phyloP scores from a whole-genome alignment of 495 filamentous ascomycete genomes.

The Penicillium cataractarum region DNA sequence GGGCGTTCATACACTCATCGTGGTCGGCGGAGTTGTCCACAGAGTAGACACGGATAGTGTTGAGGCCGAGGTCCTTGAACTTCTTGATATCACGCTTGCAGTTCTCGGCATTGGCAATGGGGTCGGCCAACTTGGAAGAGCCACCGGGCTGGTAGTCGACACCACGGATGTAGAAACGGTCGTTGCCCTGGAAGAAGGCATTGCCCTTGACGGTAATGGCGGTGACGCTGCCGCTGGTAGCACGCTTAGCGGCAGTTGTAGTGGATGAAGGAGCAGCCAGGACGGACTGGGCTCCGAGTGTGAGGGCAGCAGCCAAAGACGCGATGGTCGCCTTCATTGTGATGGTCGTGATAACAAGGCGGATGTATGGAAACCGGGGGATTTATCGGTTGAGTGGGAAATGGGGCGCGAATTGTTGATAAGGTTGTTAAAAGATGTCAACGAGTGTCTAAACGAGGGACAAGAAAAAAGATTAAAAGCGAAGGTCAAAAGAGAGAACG shows the following conservation, averaged over 20 bases:
- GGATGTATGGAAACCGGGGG: neutral
- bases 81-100: conserved; percentile 84
- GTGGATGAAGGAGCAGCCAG: conserved; percentile 55
- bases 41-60: conserved; percentile 91
- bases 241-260: conserved; percentile 30
- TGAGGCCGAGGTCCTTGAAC: conserved; percentile 85
- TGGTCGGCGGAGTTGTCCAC: conserved; percentile 86
- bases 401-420: neutral
- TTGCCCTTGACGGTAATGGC: conserved; percentile 63
- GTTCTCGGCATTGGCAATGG: conserved; percentile 67
- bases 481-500: conserved; percentile 28
- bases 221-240: conserved; percentile 47
- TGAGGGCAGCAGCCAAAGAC: conserved; percentile 58
- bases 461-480: conserved; percentile 18
- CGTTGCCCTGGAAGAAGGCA: conserved; percentile 83
- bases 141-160: conserved; percentile 97
- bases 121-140: conserved; percentile 75
- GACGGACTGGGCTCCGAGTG: conserved; percentile 49
- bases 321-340: conserved; percentile 61
- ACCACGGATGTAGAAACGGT: conserved; percentile 91
- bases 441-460: conserved; percentile 29
- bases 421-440: neutral
- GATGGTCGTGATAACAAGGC: neutral
- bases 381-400: conserved; percentile 2
- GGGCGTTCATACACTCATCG: conserved; percentile 78